Conservation (phyloP, 345 rosid species). For the Combretum micranthum region DNA sequence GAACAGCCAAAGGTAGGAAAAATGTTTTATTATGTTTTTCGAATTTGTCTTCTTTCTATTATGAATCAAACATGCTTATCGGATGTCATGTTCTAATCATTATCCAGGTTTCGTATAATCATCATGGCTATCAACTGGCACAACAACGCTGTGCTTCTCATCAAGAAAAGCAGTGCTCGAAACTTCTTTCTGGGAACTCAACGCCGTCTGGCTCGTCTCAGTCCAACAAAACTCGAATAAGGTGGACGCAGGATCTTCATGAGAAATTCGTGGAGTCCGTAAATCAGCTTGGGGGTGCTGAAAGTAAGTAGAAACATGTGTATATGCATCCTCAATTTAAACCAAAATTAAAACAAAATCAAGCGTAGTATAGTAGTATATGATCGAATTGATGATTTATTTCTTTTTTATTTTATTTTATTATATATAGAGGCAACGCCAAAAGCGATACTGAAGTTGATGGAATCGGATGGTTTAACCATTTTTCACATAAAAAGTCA, state of each 20-base stretch:
- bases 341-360: too few species aligned
- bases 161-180: constrained; percentile 30
- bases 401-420: too few species aligned
- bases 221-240: constrained; percentile 51
- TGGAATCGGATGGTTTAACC: constrained; percentile 83
- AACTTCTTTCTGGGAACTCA: constrained; percentile 15
- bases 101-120: constrained; percentile 23
- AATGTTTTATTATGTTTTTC: not conserved
- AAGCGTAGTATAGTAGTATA: not conserved
- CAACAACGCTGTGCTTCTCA: constrained; percentile 20
- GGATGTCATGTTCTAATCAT: not conserved
- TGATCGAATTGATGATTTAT: constrained; percentile 5
- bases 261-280: constrained; percentile 79
- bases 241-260: constrained; percentile 92
- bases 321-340: not conserved
- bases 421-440: constrained; percentile 76
- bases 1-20: not conserved
- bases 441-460: constrained; percentile 78
- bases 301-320: constrained; percentile 35
- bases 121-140: constrained; percentile 19
- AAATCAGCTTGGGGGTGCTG: constrained; percentile 80
- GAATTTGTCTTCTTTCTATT: not conserved
- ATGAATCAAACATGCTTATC: constrained; percentile 1
- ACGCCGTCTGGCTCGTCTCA: constrained; percentile 16
- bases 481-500: constrained; percentile 98